Base-by-base conservation (phyloP, 306 rosid species). In the Sicyos edulis region DNA sequence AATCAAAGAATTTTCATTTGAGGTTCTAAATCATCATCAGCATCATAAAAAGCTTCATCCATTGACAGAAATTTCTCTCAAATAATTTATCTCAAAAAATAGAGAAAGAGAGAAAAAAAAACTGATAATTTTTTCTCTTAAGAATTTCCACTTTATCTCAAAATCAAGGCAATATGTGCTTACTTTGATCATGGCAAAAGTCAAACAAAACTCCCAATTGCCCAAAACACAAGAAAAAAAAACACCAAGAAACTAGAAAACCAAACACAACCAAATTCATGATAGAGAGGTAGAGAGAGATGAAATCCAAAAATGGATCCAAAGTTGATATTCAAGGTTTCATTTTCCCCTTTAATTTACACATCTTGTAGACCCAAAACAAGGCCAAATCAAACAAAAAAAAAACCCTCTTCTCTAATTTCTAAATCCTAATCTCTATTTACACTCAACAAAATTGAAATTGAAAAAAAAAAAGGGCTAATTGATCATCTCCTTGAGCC, bases 401-500 rank as follows among this genome's bases (percentile, higher is more conserved):
- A 34, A 34, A 34, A 34, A 3, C 40, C 40, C 40, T 34, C 40
- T 34, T 34, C 40, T 2, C 40, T 5, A 26, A 34, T 34, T 34
- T 34, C 13, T 1, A 11, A 84, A 84, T 61, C 49, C 56, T 70
- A 61, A 11, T 71, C 76, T 49, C 42, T 87, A 66, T 66, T 37
- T 83, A 85, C 92, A 87, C 77, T 79, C 89, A 78, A 83, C 74
- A 74, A 74, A 79, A 32, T 26, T 61, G 8, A 15, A 61, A 29
- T 13, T 8, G 4, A 34, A 34, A 34, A 34, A 34, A 34, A 4
- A 34, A 34, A 4, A n/a, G n/a, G n/a, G 40, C 40, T 4, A 34
- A 34, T 34, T 34, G 5, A 34, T 34, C 2, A 34, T 34, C 40
- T 34, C 40, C 6, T 34, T 34, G 40, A 34, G 40, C 9, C 21